phyloP scores from a whole-genome alignment of 345 rosid genomes.

The Hypericum perforatum region DNA sequence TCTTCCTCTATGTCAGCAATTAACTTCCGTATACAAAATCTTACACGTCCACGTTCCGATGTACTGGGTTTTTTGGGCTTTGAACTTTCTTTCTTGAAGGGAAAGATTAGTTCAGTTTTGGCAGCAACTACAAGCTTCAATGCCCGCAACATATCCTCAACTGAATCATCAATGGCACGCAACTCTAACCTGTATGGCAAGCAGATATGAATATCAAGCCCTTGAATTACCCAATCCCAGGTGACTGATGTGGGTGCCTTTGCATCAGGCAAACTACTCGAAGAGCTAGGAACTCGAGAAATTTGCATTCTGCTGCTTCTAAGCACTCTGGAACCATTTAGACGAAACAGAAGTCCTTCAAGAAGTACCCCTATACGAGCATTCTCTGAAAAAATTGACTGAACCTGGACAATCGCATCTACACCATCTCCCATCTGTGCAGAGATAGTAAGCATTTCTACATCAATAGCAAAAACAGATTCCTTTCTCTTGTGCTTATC shows the following conservation, averaged over 20 bases:
- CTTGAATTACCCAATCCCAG: slow-evolving; percentile 95
- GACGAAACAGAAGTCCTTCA: slow-evolving; percentile 67
- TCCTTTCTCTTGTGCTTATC: slow-evolving; percentile 70
- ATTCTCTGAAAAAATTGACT: slow-evolving; percentile 96
- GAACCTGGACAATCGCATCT: slow-evolving; percentile 62
- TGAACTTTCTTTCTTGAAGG: slow-evolving; percentile 53
- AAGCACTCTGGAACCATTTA: slow-evolving; percentile 65
- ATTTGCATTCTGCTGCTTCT: slow-evolving; percentile 89
- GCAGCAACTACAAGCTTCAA: slow-evolving; percentile 71
- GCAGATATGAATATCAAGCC: slow-evolving; percentile 74
- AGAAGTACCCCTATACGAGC: slow-evolving; percentile 89
- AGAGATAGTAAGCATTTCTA: slow-evolving; percentile 66
- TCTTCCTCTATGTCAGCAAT: slow-evolving; percentile 94
- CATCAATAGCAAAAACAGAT: slow-evolving; percentile 89
- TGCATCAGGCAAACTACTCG: slow-evolving; percentile 41
- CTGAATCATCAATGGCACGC: slow-evolving; percentile 93
- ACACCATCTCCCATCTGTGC: slow-evolving; percentile 95
- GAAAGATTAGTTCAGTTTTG: slow-evolving; percentile 42
- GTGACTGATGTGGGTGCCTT: slow-evolving; percentile 26
- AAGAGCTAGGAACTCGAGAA: slow-evolving; percentile 67
- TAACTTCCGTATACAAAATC: slow-evolving; percentile 61
- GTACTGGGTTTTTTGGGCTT: slow-evolving; percentile 62
- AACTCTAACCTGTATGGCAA: slow-evolving; percentile 82
- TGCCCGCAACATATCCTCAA: slow-evolving; percentile 89
- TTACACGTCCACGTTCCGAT: slow-evolving; percentile 61